These are phyloP conservation scores for Solanum sejunctum DNA, from an alignment of 257 asterid species.

Conservation along the genomic window DNA sequence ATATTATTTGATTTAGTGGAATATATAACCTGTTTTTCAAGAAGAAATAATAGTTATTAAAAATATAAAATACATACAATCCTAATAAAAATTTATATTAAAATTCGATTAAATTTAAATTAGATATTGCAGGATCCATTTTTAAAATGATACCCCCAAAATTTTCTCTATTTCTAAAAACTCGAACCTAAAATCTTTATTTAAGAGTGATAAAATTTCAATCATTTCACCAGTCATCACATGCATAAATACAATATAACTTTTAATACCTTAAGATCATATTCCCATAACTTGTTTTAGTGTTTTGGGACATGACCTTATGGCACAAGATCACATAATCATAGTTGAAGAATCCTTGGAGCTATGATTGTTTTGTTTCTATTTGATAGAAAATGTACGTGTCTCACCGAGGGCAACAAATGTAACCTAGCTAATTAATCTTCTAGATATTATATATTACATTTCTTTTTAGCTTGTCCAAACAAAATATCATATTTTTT, in stretches of 20 bases:
- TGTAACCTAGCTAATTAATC: not conserved
- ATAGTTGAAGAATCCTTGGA: too few relatives aligned
- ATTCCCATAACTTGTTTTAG: not conserved
- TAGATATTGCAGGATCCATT: not conserved
- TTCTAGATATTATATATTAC: not conserved
- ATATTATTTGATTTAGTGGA: not conserved
- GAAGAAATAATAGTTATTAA: not conserved
- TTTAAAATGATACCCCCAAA: accelerated
- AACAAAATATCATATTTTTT: not conserved
- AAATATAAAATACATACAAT: too few relatives aligned
- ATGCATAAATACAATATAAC: too few relatives aligned
- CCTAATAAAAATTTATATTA: too few relatives aligned
- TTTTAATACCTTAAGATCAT: too few relatives aligned
- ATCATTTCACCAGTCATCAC: too few relatives aligned
- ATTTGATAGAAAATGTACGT: not conserved
- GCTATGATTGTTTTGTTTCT: not conserved
- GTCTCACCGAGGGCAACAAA: not conserved
- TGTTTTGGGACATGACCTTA: not conserved
- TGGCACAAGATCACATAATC: not conserved
- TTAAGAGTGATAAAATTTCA: too few relatives aligned
- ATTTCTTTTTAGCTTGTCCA: not conserved
- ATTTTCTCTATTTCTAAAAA: not conserved
- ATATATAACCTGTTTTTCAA: not conserved
- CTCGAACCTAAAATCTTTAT: not conserved
- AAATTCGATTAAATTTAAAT: too few relatives aligned